Evolutionary conservation across 169 alveolate species (phyloP).

Genomic region (Eimeria maxima): DNA sequence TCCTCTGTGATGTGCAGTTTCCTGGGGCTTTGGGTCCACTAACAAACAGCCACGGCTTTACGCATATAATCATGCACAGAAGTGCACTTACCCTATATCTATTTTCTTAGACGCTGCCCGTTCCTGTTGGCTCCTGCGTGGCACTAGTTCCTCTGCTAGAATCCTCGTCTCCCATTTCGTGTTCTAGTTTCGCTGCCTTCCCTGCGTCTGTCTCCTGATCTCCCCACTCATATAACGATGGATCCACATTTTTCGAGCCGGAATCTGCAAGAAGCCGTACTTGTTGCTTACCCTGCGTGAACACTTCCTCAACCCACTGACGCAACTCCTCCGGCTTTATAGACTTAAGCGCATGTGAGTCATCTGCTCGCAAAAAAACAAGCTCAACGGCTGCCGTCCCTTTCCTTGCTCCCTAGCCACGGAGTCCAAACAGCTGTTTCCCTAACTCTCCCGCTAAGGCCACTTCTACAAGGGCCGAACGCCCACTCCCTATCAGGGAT

Average conservation of each 20-base stretch:
- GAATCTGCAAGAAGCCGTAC: slow-evolving; percentile 73
- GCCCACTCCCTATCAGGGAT: not conserved
- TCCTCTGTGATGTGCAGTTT: not conserved
- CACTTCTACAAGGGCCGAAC: not conserved
- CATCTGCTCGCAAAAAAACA: slow-evolving; percentile 75
- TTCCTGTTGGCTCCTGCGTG: slow-evolving; percentile 55
- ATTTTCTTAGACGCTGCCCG: slow-evolving; percentile 19
- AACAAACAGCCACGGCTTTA: not conserved
- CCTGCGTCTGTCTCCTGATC: slow-evolving; percentile 50
- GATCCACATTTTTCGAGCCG: slow-evolving; percentile 82
- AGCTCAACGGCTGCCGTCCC: not conserved
- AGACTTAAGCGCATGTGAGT: slow-evolving; percentile 75
- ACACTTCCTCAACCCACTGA: slow-evolving; percentile 84
- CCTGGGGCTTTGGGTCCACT: no score
- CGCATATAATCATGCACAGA: not conserved
- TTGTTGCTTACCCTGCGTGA: slow-evolving; percentile 73
- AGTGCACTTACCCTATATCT: no score
- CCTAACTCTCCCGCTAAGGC: not conserved
- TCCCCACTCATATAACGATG: slow-evolving; percentile 75
- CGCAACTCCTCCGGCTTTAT: slow-evolving; percentile 81
- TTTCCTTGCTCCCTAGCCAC: not conserved
- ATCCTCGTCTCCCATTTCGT: slow-evolving; percentile 1
- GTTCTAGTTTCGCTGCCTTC: slow-evolving; percentile 20
- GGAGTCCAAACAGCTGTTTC: not conserved
- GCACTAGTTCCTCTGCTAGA: slow-evolving; percentile 68